These are phyloP conservation scores for Paramyrothecium sp. DNA, from an alignment of 2,329 filamentous ascomycete genomes.

Conservation along the genomic window DNA sequence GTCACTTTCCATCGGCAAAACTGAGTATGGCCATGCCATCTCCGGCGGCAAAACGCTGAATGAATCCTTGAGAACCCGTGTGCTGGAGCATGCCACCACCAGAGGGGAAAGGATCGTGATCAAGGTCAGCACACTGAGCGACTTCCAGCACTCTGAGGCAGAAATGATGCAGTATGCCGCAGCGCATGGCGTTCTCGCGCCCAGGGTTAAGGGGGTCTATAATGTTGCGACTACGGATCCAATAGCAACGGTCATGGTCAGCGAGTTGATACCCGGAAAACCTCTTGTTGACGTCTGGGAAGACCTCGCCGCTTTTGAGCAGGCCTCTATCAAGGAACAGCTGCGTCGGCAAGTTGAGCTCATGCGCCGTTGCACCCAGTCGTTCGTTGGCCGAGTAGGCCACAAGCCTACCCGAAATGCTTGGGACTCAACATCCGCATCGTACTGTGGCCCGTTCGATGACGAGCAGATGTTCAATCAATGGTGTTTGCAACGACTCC, in stretches of 20 bases:
- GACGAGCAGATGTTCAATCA: not conserved
- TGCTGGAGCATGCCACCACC: slow-evolving; percentile 5
- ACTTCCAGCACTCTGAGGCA: not conserved
- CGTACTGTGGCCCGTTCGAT: slow-evolving; percentile 3
- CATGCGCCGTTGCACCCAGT: slow-evolving; percentile 4
- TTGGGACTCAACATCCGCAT: not conserved
- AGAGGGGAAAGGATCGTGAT: not conserved
- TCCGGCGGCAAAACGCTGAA: slow-evolving; percentile 2
- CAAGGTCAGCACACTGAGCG: not conserved
- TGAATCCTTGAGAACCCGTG: slow-evolving; percentile 1
- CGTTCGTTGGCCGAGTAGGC: slow-evolving; percentile 4
- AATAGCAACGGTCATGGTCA: slow-evolving; percentile 6
- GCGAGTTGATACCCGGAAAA: slow-evolving; percentile 2
- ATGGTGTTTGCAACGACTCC: slow-evolving; percentile 3
- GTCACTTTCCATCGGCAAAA: too few relatives aligned
- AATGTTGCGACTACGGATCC: not conserved
- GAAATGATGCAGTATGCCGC: slow-evolving; percentile 6
- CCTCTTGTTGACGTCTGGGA: slow-evolving; percentile 3
- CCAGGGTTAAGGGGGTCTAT: slow-evolving; percentile 2
- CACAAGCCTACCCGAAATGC: not conserved
- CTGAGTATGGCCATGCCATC: too few relatives aligned
- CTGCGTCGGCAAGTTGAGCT: slow-evolving; percentile 2
- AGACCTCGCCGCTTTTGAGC: not conserved
- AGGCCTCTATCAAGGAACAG: slow-evolving; percentile 6
- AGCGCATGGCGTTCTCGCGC: slow-evolving; percentile 3